phyloP scores from a whole-genome alignment of 2,329 filamentous ascomycete genomes.

The Penicillium carneum region DNA sequence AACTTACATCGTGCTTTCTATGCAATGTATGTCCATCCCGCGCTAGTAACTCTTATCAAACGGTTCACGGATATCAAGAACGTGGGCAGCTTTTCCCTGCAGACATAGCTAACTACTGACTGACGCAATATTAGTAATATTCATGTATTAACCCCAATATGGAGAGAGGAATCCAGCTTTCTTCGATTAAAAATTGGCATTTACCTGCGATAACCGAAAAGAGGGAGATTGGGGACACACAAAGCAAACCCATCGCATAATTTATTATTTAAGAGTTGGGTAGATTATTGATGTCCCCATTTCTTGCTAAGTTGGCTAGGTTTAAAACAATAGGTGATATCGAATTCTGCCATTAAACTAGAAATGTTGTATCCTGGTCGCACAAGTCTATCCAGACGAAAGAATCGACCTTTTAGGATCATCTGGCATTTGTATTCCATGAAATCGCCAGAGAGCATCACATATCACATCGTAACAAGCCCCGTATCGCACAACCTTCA shows the following conservation, averaged over 20 bases:
- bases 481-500: constrained; percentile 39
- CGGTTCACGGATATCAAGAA: neutral
- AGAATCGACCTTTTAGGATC: constrained; percentile 29
- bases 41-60: too few relatives aligned
- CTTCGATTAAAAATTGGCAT: too few relatives aligned
- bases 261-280: too few relatives aligned
- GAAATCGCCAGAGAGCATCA: constrained; percentile 36
- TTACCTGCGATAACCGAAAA: neutral
- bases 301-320: neutral
- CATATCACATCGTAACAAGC: constrained; percentile 42
- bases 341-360: neutral
- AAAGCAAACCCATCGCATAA: neutral
- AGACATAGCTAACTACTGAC: neutral
- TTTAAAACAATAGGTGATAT: neutral
- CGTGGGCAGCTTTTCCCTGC: neutral
- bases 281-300: neutral
- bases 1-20: neutral
- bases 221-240: neutral
- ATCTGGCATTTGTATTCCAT: constrained; percentile 26
- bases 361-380: neutral
- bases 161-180: too few relatives aligned
- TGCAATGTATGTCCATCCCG: too few relatives aligned
- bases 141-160: too few relatives aligned
- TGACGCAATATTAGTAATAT: neutral
- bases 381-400: constrained; percentile 14